These are phyloP conservation scores for Dictyostelium capitatum DNA, from an alignment of 78 protist genomes.

Conservation along the genomic window DNA sequence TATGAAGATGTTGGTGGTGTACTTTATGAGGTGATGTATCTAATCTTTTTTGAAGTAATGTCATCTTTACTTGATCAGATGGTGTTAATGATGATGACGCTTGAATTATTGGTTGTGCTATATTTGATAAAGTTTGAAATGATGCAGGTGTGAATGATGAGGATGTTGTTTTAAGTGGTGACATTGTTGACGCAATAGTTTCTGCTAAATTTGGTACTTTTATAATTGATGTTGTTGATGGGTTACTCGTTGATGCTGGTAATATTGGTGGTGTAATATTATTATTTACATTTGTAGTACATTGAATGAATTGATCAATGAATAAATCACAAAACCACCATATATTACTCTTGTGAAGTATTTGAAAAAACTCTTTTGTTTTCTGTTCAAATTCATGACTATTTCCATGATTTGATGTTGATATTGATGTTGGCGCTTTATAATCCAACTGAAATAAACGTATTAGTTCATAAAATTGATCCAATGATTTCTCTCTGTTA, in stretches of 20 bases:
- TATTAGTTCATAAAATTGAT: conserved; percentile 41
- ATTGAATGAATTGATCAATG: conserved; percentile 50
- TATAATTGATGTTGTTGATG: not conserved
- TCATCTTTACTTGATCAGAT: conserved; percentile 5
- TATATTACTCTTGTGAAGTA: conserved; percentile 2
- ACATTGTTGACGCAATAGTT: conserved; percentile 1
- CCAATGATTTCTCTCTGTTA: conserved; percentile 53
- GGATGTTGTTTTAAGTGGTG: not conserved
- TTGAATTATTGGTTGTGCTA: not conserved
- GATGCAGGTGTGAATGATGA: not conserved
- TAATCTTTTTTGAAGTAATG: conserved; percentile 59
- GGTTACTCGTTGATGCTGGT: not conserved
- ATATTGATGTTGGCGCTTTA: not conserved
- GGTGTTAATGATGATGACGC: conserved; percentile 19
- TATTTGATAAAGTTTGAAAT: not conserved
- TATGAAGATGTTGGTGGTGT: not conserved
- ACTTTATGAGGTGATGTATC: not conserved
- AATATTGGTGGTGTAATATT: not conserved
- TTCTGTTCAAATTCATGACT: not conserved
- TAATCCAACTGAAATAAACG: conserved; percentile 22
- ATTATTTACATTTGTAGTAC: not conserved
- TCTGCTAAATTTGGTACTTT: conserved; percentile 7
- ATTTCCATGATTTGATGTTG: conserved; percentile 5
- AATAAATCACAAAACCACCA: conserved; percentile 84
- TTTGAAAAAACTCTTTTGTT: conserved; percentile 32